Base-by-base conservation (phyloP, 1,139 yeast genomes). In the Casaregolazyma lundiana region DNA sequence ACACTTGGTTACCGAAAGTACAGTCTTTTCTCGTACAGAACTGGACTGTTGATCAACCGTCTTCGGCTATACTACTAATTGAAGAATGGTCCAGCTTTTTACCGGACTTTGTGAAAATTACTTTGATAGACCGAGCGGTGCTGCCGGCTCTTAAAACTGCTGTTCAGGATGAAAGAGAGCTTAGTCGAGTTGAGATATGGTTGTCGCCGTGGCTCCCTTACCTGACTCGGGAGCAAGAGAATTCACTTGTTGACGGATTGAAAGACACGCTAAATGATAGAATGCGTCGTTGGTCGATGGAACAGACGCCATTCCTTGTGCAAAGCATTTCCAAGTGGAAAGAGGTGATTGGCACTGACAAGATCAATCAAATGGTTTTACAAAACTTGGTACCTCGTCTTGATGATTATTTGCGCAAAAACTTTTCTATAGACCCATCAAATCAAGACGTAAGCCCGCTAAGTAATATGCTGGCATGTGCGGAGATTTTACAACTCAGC, bases 121-220 rank as follows among this genome's bases (percentile, higher is more conserved):
- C 60, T 17, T 52, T 70, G 11, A 53, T 69, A 11, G 43, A 52
- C 6, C 57, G 56, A 7, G 54, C 63, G 2, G 53, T 76, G 1
- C 47, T 64, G 0, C 77, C 80, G 0, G 67, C 64, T 22, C 56
- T 79, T 6, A 39, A 57, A 0, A 40, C 53, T 1, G 63, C 62
- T 0, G 57, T 77, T 2, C 50, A 59, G 9, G 50, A 53, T 0
- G 74, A 79, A 78, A 53, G 62, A n/a, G 34, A 17, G 18, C 35
- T 44, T 16, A 6, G 24, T 3, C 46, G 50, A 8, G 73, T 73
- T 3, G 68, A 67, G 44, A 47, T 53, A 6, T 73, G 77, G 76
- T 53, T 74, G 1, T 63, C 69, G 47, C 78, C 75, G 18, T 75
- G 78, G 78, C 50, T 73, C 34, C 66, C 69, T n/a, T 65, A 58